Percentiles rank a stretch among this genome's conserved stretches.
These are phyloP conservation scores for Beauveria asiatica DNA, from an alignment of 2,329 filamentous ascomycete species.

Conservation along the genomic window DNA sequence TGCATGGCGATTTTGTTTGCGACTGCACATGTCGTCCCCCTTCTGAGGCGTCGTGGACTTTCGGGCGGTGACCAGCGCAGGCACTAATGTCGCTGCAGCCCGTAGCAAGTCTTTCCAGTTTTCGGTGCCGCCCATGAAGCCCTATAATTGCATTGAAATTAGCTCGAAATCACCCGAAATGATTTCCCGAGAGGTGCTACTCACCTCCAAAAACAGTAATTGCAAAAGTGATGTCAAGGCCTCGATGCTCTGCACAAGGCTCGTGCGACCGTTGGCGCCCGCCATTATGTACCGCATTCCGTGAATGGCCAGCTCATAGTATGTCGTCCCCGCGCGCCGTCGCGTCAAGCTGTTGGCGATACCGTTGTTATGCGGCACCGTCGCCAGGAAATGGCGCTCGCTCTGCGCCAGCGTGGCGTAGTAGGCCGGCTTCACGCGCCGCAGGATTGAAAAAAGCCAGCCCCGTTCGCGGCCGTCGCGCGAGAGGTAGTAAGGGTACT, in stretches of 20 bases:
- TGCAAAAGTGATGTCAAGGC: background rate
- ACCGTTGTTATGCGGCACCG: background rate
- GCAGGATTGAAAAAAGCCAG: background rate
- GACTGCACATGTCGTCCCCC: background rate
- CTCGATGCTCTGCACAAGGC: background rate
- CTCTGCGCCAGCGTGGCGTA: background rate
- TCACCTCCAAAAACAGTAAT: background rate
- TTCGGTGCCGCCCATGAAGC: background rate
- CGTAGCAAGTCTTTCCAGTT: background rate
- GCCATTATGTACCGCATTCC: background rate
- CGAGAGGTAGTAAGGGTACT: background rate
- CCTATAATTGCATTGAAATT: background rate
- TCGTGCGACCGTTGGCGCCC: background rate
- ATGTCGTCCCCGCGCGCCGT: background rate
- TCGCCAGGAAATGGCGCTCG: background rate
- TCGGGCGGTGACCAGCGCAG: background rate
- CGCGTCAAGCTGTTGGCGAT: background rate
- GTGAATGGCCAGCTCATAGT: background rate
- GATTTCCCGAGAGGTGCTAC: background rate
- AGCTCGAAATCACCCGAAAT: no score
- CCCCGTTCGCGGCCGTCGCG: background rate
- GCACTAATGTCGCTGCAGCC: background rate
- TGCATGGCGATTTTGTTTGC: background rate
- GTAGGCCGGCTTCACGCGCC: background rate
- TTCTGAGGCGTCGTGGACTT: background rate